Conservation (phyloP, 2,329 filamentous ascomycete genomes). For the Cladobotryum mycophilum region DNA sequence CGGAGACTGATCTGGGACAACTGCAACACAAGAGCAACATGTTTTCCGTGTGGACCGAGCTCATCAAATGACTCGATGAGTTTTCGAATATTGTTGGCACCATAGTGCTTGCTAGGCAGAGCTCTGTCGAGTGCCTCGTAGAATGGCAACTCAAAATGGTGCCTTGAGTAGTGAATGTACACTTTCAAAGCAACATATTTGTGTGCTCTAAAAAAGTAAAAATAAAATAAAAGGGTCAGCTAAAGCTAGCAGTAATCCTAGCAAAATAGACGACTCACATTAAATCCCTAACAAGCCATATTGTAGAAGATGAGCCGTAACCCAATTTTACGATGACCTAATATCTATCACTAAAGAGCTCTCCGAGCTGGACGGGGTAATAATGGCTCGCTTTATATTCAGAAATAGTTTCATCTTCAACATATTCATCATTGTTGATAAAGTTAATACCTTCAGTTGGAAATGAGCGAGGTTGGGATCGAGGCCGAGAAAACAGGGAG, state of each 20-base stretch:
- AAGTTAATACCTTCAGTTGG: slow-evolving; percentile 17
- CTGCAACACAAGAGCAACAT: slow-evolving; percentile 18
- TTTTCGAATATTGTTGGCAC: slow-evolving; percentile 15
- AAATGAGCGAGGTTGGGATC: slow-evolving; percentile 11
- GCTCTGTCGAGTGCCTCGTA: slow-evolving; percentile 13
- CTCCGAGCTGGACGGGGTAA: slow-evolving; percentile 32
- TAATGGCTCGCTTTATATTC: slow-evolving; percentile 29
- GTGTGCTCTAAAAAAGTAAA: neutral
- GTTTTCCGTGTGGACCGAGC: slow-evolving; percentile 17
- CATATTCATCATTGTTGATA: slow-evolving; percentile 8
- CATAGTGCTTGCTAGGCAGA: slow-evolving; percentile 9
- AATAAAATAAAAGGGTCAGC: slow-evolving; percentile 12
- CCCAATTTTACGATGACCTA: slow-evolving; percentile 35
- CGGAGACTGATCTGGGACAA: slow-evolving; percentile 24
- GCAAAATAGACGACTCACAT: slow-evolving; percentile 13
- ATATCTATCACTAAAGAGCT: slow-evolving; percentile 30
- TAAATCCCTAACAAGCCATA: slow-evolving; percentile 36
- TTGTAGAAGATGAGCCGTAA: slow-evolving; percentile 34
- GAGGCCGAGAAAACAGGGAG: neutral
- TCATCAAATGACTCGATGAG: slow-evolving; percentile 18
- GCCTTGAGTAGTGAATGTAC: slow-evolving; percentile 19
- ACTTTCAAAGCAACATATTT: slow-evolving; percentile 29
- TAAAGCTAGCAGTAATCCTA: neutral
- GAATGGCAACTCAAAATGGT: slow-evolving; percentile 19
- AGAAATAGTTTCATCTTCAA: slow-evolving; percentile 35